These are phyloP conservation scores for Sclerotinia glacialis DNA, from an alignment of 2,329 filamentous ascomycete species.

Conservation along the genomic window DNA sequence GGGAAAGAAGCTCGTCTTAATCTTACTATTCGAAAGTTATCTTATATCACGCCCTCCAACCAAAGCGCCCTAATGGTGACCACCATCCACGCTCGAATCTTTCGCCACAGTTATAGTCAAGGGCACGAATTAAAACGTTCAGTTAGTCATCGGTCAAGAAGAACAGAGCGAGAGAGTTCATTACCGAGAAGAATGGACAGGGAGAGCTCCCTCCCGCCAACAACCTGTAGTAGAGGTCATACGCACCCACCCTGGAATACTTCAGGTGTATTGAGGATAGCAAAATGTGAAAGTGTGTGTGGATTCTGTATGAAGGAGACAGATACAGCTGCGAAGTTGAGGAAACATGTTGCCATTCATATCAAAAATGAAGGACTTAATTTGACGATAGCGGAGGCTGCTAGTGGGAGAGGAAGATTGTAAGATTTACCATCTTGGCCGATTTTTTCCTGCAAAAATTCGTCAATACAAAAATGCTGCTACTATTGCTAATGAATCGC, in stretches of 20 bases:
- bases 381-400: slow-evolving; percentile 35
- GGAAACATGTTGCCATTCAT: slow-evolving; percentile 38
- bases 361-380: slow-evolving; percentile 37
- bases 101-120: slow-evolving; percentile 11
- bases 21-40: neutral
- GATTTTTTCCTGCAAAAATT: neutral
- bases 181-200: slow-evolving; percentile 19
- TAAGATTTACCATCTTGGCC: slow-evolving; percentile 23
- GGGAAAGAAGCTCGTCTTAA: neutral
- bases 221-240: slow-evolving; percentile 36
- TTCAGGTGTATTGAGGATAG: slow-evolving; percentile 33
- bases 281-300: slow-evolving; percentile 36
- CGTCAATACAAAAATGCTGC: neutral
- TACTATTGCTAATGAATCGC: neutral
- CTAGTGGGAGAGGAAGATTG: slow-evolving; percentile 35
- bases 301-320: slow-evolving; percentile 38
- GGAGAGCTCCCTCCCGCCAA: slow-evolving; percentile 27
- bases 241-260: slow-evolving; percentile 36
- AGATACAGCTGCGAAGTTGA: slow-evolving; percentile 36
- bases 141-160: slow-evolving; percentile 6
- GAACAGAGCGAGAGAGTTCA: slow-evolving; percentile 7
- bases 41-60: neutral
- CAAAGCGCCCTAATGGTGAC: slow-evolving; percentile 13
- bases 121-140: slow-evolving; percentile 7
- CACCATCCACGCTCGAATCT: slow-evolving; percentile 16